Base-by-base conservation (phyloP, 352 stramenopile species). In the Lagenidium sp. region DNA sequence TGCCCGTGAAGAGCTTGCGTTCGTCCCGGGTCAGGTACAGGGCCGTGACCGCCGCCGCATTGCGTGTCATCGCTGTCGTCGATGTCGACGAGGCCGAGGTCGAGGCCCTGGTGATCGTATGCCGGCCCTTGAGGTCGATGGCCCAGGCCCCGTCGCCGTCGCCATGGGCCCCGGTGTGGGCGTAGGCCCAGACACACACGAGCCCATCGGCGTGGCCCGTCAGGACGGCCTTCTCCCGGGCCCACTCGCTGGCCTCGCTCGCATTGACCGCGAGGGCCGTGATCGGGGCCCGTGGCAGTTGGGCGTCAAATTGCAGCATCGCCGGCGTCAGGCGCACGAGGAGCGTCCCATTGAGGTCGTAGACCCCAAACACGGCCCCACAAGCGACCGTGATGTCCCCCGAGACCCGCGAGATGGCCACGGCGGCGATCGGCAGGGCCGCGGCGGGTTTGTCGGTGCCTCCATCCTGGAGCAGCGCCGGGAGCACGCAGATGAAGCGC, bases 131-230 rank as follows among this genome's bases (percentile, higher is more conserved):
- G 12, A 84, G 60, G 30, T 82, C 62, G 24, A 86, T 55, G 20
- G 54, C 40, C 51, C 70, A 81, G 11, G 69, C 57, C 22, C 67
- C 57, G 24, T 70, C 64, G n/a, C 58, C 55, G 22, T 41, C 47
- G 6, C n/a, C n/a, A n/a, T n/a, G n/a, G n/a, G n/a, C n/a, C n/a
- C 50, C 59, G 4, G 54, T 54, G 58, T 82, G 71, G 13, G 55
- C 64, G 32, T 85, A 88, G 30, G 65, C 56, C 75, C 75, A 88
- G 31, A 88, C 47, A 19, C 75, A 78, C 5, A 88, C 42, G 15
- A 66, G 59, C 3, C 75, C 75, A 49, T 85, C 70, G 1, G 57
- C 58, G 31, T 88, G 70, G 16, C 75, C 75, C 8, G 75, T 85
- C 24, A 88, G 49, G 10, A 88, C 55, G 10, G 60, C 55, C 22